phyloP scores from a whole-genome alignment of 2,329 filamentous ascomycete species.

The Fusarium neocosmosporiellum region DNA sequence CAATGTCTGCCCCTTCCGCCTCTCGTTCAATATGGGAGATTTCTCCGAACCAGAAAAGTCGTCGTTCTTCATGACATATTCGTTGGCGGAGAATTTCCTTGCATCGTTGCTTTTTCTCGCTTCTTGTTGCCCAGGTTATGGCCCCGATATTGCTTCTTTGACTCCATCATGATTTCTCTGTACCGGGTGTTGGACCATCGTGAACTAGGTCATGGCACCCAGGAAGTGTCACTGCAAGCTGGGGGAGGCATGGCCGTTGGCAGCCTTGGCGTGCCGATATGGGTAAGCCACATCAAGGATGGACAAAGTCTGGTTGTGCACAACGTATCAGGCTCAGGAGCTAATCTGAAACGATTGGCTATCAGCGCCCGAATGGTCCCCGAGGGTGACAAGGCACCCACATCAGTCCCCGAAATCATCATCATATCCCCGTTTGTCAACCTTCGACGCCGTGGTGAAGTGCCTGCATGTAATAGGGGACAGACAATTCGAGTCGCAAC shows the following conservation, averaged over 20 bases:
- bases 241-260: slow-evolving; percentile 12
- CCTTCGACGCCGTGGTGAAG: neutral
- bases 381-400: slow-evolving; percentile 26
- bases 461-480: slow-evolving; percentile 1
- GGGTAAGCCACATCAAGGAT: slow-evolving; percentile 27
- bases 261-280: slow-evolving; percentile 20
- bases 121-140: neutral
- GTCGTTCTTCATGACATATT: slow-evolving; percentile 1
- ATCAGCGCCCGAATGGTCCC: slow-evolving; percentile 27
- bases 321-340: slow-evolving; percentile 18
- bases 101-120: slow-evolving; percentile 1
- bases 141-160: slow-evolving; percentile 19
- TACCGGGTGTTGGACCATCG: slow-evolving; percentile 23
- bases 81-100: neutral
- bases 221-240: neutral
- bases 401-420: slow-evolving; percentile 18
- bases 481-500: neutral
- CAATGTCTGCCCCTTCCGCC: slow-evolving; percentile 24
- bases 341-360: slow-evolving; percentile 30
- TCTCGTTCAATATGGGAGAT: slow-evolving; percentile 1
- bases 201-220: slow-evolving; percentile 12
- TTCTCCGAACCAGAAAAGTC: slow-evolving; percentile 5
- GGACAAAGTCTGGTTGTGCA: slow-evolving; percentile 4
- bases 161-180: slow-evolving; percentile 13
- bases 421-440: slow-evolving; percentile 2